Evolutionary conservation across 331 rosid species (phyloP).

Genomic region (Acacia pycnantha): DNA sequence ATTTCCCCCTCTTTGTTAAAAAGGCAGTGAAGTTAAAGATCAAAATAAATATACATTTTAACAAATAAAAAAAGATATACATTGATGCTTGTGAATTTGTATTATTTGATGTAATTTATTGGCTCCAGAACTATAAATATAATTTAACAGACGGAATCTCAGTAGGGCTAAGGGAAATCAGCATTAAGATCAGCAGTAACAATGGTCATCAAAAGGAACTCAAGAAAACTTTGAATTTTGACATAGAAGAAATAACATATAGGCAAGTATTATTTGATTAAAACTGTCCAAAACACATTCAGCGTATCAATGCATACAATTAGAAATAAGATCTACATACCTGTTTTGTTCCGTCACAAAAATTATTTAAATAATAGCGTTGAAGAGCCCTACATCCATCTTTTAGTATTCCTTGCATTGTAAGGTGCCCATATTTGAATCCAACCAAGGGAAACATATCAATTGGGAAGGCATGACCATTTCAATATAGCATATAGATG

Average conservation of each 20-base stretch:
- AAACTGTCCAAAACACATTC: not conserved
- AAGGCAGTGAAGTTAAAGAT: not conserved
- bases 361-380: conserved; percentile 80
- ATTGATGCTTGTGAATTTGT: not conserved
- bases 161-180: not conserved
- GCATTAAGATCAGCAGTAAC: not conserved
- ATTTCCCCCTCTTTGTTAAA: not conserved
- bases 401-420: conserved; percentile 59
- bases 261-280: not conserved
- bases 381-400: conserved; percentile 71
- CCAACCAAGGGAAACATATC: conserved; percentile 29
- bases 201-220: not conserved
- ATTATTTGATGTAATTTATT: not conserved
- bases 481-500: not conserved
- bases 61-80: no score
- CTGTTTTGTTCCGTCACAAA: conserved; percentile 85
- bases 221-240: conserved; percentile 18
- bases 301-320: not conserved
- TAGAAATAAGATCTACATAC: conserved; percentile 34
- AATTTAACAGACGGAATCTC: not conserved
- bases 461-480: not conserved
- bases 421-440: conserved; percentile 72
- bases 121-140: not conserved
- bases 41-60: conserved; percentile 13
- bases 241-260: conserved; percentile 20